Evolutionary conservation across 1,139 yeast species (phyloP), one percentile per base, ranked within the genome.

Genomic region (Trichomonascaceae sp.): DNA sequence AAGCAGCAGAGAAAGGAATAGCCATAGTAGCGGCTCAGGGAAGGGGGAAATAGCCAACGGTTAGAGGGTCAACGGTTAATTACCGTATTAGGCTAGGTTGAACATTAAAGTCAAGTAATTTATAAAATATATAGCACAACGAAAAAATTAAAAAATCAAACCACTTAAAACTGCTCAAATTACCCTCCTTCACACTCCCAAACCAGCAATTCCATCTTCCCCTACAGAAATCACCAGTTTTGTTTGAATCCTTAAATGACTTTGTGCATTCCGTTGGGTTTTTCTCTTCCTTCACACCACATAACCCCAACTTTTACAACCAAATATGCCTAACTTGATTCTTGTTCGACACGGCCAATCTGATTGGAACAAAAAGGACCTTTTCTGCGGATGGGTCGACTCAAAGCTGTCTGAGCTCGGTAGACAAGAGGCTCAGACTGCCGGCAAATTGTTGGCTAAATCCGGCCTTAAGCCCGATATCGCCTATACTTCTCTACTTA

Each of bases 371-470:
- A 96, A 89, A 77, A 88, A 88, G 82, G 91, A 93, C 83, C 82
- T 91, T 67, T 93, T 93, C 85, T 91, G 98, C 74, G 99, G 99
- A 70, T 93, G 99, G 99, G 97, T 91, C 62, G 98, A 91, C 74
- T 95, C 89, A 64, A 81, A 82, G 72, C 83, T 93, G 73, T 84
- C 95, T 55, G 91, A 81, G 60, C 75, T 80, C 66, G 98, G 98
- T 75, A 82, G 80, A 73, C 80, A 85, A 73, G 98, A 93, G 79
- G 98, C 98, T 65, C 78, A 79, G 66, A 84, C 87, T 74, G 99
- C 97, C 64, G 99, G 98, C 75, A 91, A 84, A 72, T 81, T 93
- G 71, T 79, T 93, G 72, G 86, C 85, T 75, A 96, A 89, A 74
- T 85, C 93, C 62, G 87, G 86, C 61, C 81, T 89, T 67, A 75